These are phyloP conservation scores for Tetrahymena borealis DNA, from an alignment of 73 alveolate genomes.

Conservation along the genomic window DNA sequence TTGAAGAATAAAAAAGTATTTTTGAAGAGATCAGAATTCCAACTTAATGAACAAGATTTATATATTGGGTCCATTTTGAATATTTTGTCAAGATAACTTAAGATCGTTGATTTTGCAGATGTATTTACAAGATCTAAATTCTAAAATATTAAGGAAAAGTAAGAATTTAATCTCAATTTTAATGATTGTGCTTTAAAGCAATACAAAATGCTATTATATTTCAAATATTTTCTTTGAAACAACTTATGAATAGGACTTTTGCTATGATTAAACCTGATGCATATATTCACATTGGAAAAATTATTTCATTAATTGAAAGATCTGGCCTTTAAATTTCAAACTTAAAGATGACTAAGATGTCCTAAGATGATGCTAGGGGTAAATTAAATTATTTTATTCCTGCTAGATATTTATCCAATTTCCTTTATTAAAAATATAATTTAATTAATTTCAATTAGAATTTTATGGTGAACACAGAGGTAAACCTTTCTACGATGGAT, in stretches of 20 bases:
- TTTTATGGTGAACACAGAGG: constrained; percentile 84
- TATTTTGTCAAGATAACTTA: constrained; percentile 85
- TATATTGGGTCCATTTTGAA: constrained; percentile 84
- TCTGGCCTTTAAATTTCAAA: constrained; percentile 84
- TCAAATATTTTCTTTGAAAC: not conserved
- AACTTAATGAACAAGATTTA: constrained; percentile 71
- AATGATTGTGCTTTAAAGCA: too few relatives aligned
- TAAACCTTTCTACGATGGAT: constrained; percentile 78
- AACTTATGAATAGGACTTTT: constrained; percentile 61
- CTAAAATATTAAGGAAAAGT: constrained; percentile 60
- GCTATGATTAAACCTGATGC: constrained; percentile 97
- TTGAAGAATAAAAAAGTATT: constrained; percentile 80
- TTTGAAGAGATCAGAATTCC: constrained; percentile 80
- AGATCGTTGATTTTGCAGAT: constrained; percentile 91
- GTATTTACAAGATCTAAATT: constrained; percentile 78
- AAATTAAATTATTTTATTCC: too few relatives aligned
- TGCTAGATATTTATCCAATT: too few relatives aligned
- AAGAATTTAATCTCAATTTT: too few relatives aligned
- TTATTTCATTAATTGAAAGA: constrained; percentile 66
- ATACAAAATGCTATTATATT: not conserved
- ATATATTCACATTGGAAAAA: constrained; percentile 86
- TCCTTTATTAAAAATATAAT: not conserved
- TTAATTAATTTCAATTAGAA: not conserved
- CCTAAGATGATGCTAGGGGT: constrained; percentile 56
- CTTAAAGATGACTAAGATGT: constrained; percentile 85